Conservation (phyloP, 352 stramenopile species). For the Phytopythium chamaehyphon region DNA sequence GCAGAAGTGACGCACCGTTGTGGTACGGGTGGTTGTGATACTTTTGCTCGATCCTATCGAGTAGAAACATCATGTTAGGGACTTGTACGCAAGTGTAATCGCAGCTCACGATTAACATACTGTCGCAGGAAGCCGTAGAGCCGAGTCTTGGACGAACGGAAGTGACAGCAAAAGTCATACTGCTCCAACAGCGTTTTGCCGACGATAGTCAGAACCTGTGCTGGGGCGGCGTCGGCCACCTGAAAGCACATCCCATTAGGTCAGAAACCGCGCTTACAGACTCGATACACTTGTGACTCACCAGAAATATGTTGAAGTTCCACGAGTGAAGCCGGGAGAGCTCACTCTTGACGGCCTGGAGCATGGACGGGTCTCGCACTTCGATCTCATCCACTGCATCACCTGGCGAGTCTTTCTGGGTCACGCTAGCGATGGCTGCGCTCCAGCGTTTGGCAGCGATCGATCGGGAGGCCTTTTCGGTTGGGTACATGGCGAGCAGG, state of each 20-base stretch:
- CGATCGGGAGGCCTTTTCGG: constrained; percentile 25
- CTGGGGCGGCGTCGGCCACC: constrained; percentile 46
- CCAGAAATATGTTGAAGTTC: constrained; percentile 70
- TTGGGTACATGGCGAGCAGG: constrained; percentile 66
- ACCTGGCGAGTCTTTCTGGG: constrained; percentile 19
- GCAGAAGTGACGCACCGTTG: constrained; percentile 51
- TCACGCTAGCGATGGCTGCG: constrained; percentile 27
- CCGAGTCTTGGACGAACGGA: constrained; percentile 46
- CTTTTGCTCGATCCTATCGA: constrained; percentile 40
- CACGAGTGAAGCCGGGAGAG: constrained; percentile 53
- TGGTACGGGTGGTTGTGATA: constrained; percentile 83
- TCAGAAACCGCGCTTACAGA: no score
- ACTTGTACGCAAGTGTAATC: background rate
- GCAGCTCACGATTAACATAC: constrained; percentile 25
- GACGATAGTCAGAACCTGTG: constrained; percentile 62
- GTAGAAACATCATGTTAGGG: background rate
- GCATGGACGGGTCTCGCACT: constrained; percentile 33
- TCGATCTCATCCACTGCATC: constrained; percentile 13
- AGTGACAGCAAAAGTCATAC: constrained; percentile 60
- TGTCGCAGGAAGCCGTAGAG: constrained; percentile 59
- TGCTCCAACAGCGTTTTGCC: constrained; percentile 72
- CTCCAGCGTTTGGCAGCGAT: constrained; percentile 29
- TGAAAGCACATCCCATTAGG: constrained; percentile 4
- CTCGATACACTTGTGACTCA: no score
- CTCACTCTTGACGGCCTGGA: constrained; percentile 48